These are phyloP conservation scores for Blakeslea trispora DNA, from an alignment of 371 early-diverging fungal genomes.

Conservation along the genomic window DNA sequence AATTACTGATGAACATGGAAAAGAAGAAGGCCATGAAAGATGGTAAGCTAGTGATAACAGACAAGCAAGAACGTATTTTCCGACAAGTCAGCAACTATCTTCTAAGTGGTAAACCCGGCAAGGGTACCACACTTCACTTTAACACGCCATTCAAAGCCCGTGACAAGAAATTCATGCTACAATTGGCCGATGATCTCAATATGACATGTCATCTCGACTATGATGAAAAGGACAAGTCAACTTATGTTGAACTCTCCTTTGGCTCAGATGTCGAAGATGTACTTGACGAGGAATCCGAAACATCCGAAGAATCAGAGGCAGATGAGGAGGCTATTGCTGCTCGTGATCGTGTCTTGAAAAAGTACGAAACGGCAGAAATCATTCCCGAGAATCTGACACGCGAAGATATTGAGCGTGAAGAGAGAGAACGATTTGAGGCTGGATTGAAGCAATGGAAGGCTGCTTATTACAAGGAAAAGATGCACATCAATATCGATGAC, in stretches of 20 bases:
- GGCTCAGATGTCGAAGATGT: constrained; percentile 42
- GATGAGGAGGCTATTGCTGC: constrained; percentile 64
- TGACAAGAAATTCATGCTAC: constrained; percentile 66
- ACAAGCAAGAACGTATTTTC: constrained; percentile 57
- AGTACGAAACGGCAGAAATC: constrained; percentile 67
- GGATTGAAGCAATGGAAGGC: constrained; percentile 68
- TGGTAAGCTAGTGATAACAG: constrained; percentile 54
- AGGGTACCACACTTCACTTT: constrained; percentile 44
- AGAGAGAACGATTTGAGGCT: constrained; percentile 57
- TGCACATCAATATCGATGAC: constrained; percentile 61
- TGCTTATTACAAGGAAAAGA: constrained; percentile 75
- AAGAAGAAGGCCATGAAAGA: constrained; percentile 36
- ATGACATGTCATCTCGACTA: constrained; percentile 52
- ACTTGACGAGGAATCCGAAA: constrained; percentile 50
- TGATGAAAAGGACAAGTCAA: constrained; percentile 38
- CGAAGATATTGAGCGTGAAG: constrained; percentile 49
- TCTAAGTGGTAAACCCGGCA: constrained; percentile 20
- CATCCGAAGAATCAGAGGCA: constrained; percentile 38
- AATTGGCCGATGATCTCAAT: constrained; percentile 65
- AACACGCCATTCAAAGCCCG: constrained; percentile 51
- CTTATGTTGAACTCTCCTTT: constrained; percentile 56
- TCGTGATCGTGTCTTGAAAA: constrained; percentile 63
- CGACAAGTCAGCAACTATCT: constrained; percentile 59
- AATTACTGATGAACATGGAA: constrained; percentile 48
- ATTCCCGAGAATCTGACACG: constrained; percentile 53